These are phyloP conservation scores for Phylloporus sp. DNA, from an alignment of 768 basidiomycete genomes.

Conservation along the genomic window DNA sequence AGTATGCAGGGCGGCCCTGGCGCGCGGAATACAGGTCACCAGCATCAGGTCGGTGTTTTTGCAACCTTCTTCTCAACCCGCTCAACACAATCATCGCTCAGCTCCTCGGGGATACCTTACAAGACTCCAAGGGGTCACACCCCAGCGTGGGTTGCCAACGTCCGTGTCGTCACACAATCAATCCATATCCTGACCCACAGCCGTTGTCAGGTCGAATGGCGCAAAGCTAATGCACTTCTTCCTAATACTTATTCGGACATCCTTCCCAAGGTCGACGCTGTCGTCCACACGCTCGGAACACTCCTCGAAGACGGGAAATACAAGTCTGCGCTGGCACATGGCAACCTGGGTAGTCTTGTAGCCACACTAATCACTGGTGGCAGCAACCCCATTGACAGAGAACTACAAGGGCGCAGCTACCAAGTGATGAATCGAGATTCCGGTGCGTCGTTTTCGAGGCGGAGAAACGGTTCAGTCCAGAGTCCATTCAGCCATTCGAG, in stretches of 20 bases:
- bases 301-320: slow-evolving; percentile 79
- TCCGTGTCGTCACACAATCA: slow-evolving; percentile 28
- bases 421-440: slow-evolving; percentile 84
- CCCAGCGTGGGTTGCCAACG: slow-evolving; percentile 81
- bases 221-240: slow-evolving; percentile 72
- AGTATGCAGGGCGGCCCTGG: slow-evolving; percentile 82
- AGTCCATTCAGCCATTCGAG: slow-evolving; percentile 52
- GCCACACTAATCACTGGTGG: too few species aligned
- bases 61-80: too few species aligned
- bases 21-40: slow-evolving; percentile 79
- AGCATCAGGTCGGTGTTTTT: slow-evolving; percentile 97
- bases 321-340: slow-evolving; percentile 64
- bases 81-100: slow-evolving; percentile 30
- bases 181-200: slow-evolving; percentile 5
- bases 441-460: slow-evolving; percentile 53
- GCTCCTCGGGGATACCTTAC: slow-evolving; percentile 84
- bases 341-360: slow-evolving; percentile 50
- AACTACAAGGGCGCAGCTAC: slow-evolving; percentile 48
- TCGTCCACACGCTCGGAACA: slow-evolving; percentile 92
- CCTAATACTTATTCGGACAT: slow-evolving; percentile 69
- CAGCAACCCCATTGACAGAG: slow-evolving; percentile 56
- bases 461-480: slow-evolving; percentile 11
- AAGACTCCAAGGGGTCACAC: slow-evolving; percentile 84
- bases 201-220: slow-evolving; percentile 74
- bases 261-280: slow-evolving; percentile 61